Percentiles rank a stretch among this genome's conserved stretches.
These are phyloP conservation scores for Aspergillus sp. DNA, from an alignment of 2,329 filamentous ascomycete genomes.

Conservation along the genomic window DNA sequence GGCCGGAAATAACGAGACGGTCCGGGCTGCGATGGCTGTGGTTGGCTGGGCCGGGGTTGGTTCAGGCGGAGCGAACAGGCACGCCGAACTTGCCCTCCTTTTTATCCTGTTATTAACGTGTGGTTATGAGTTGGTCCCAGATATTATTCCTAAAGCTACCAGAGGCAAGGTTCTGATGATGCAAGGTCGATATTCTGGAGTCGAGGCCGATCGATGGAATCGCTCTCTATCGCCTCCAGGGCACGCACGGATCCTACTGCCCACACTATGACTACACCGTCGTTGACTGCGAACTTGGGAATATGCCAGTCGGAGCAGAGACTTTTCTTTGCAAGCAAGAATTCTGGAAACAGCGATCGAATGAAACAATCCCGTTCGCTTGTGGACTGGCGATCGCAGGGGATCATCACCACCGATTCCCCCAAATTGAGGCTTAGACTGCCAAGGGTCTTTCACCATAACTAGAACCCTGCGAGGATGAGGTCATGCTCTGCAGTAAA, in stretches of 20 bases:
- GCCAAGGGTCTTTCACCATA: constrained; percentile 1
- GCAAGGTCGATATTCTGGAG: background rate
- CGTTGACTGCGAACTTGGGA: too few relatives aligned
- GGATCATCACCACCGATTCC: background rate
- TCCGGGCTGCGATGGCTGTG: constrained; percentile 6
- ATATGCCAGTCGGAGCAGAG: too few relatives aligned
- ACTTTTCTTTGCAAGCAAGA: background rate
- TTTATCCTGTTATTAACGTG: background rate
- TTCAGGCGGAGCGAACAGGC: background rate
- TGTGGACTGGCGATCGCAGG: background rate
- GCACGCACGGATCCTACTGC: background rate
- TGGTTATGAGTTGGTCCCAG: background rate
- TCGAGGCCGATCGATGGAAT: background rate
- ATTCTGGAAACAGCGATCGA: background rate
- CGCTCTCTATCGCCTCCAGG: background rate
- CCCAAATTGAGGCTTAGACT: background rate
- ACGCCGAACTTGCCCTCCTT: background rate
- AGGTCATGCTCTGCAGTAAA: background rate
- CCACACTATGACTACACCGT: too few relatives aligned
- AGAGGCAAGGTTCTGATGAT: background rate
- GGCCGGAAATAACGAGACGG: constrained; percentile 13
- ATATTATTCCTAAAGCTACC: background rate
- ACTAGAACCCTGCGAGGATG: background rate
- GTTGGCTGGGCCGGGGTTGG: background rate
- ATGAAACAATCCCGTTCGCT: background rate